phyloP scores from a whole-genome alignment of 2,329 filamentous ascomycete species.

The Fusarium hostae region DNA sequence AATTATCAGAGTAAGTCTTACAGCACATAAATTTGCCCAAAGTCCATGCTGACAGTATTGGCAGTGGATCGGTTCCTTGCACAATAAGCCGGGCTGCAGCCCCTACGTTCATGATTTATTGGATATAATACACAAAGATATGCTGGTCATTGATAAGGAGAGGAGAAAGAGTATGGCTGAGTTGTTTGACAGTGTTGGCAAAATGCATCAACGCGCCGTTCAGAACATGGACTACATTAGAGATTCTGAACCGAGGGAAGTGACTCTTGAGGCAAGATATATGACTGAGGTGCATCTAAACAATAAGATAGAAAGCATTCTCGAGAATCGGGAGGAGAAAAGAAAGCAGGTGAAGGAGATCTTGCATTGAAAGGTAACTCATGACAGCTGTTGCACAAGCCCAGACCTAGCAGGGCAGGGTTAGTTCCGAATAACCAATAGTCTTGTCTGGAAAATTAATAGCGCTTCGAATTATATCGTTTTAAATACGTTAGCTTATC shows the following conservation, averaged over 20 bases:
- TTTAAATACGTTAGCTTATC: not conserved
- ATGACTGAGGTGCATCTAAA: not conserved
- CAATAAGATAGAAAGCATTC: not conserved
- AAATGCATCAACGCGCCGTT: not conserved
- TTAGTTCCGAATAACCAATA: not conserved
- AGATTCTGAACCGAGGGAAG: not conserved
- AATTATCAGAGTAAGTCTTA: not conserved
- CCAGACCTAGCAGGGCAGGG: not conserved
- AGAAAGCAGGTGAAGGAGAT: not conserved
- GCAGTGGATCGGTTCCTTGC: not conserved
- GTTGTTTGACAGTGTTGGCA: fast-evolving
- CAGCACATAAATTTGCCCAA: not conserved
- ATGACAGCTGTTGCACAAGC: too few species aligned
- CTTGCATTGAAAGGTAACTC: not conserved
- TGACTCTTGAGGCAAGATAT: not conserved
- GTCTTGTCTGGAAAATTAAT: not conserved
- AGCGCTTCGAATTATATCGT: not conserved
- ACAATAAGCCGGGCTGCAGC: not conserved
- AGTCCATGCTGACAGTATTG: not conserved
- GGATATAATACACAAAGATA: not conserved
- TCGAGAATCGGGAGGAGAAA: not conserved
- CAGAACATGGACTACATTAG: fast-evolving
- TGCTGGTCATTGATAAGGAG: not conserved
- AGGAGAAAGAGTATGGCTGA: not conserved
- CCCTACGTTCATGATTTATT: not conserved